Conservation (phyloP, 2,329 filamentous ascomycete genomes). For the Fusarium cyanostomum region DNA sequence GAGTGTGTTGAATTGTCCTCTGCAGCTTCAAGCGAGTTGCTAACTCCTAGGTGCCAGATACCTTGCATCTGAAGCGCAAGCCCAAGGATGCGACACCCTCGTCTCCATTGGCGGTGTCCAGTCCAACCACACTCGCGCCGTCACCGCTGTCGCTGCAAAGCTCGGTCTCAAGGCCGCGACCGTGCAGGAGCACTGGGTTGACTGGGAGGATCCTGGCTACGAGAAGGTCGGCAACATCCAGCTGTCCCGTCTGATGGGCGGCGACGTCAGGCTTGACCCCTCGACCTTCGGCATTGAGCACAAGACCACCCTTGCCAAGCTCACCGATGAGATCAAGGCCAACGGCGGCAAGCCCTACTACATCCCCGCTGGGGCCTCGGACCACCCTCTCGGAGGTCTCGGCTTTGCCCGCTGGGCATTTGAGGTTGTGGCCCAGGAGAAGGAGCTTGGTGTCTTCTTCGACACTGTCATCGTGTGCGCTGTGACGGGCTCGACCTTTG, state of each 20-base stretch:
- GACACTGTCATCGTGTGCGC: slow-evolving; percentile 75
- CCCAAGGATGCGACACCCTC: slow-evolving; percentile 67
- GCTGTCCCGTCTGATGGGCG: slow-evolving; percentile 73
- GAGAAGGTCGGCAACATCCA: slow-evolving; percentile 76
- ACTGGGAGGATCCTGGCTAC: slow-evolving; percentile 68
- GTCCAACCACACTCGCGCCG: slow-evolving; percentile 75
- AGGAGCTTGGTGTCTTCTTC: slow-evolving; percentile 69
- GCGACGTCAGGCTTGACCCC: slow-evolving; percentile 68
- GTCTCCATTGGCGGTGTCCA: slow-evolving; percentile 75
- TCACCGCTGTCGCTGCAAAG: slow-evolving; percentile 68
- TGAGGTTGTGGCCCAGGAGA: slow-evolving; percentile 72
- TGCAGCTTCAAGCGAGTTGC: neutral
- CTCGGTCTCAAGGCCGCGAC: slow-evolving; percentile 63
- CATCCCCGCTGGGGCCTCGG: slow-evolving; percentile 76
- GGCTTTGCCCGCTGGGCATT: slow-evolving; percentile 78
- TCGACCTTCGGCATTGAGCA: slow-evolving; percentile 74
- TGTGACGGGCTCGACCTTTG: slow-evolving; percentile 76
- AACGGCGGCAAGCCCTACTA: slow-evolving; percentile 72
- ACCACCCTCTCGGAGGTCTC: slow-evolving; percentile 74
- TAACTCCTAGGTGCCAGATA: slow-evolving; percentile 56
- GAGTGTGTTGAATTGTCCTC: slow-evolving; percentile 54
- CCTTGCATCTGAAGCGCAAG: slow-evolving; percentile 69
- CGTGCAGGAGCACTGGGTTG: slow-evolving; percentile 76
- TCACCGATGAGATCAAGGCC: slow-evolving; percentile 62
- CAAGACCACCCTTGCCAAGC: slow-evolving; percentile 65